These are phyloP conservation scores for Fusarium camptoceras DNA, from an alignment of 2,329 filamentous ascomycete species.

Conservation along the genomic window DNA sequence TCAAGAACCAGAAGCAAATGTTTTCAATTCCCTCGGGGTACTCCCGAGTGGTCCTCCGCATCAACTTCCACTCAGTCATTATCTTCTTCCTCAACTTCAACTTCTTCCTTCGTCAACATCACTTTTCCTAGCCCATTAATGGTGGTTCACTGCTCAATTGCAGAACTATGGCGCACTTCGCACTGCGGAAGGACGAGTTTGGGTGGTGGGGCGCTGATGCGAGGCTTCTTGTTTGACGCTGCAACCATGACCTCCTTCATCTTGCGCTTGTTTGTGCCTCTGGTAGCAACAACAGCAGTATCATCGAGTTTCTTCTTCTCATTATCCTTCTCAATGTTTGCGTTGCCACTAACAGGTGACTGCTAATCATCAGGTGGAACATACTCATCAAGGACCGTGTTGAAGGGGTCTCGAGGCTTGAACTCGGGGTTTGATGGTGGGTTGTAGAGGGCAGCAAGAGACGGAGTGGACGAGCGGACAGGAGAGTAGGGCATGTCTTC, in stretches of 20 bases:
- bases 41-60: background rate
- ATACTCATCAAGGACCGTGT: background rate
- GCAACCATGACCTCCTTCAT: background rate
- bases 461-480: background rate
- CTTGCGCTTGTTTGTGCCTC: conserved; percentile 19
- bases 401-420: background rate
- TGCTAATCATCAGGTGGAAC: conserved; percentile 4
- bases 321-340: background rate
- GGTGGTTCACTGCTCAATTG: background rate
- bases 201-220: background rate
- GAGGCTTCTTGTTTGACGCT: conserved; percentile 11
- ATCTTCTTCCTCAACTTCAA: background rate
- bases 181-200: conserved; percentile 3
- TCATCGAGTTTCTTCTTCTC: background rate
- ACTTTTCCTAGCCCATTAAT: background rate
- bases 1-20: background rate
- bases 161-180: background rate
- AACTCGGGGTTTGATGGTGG: background rate
- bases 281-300: background rate
- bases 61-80: background rate
- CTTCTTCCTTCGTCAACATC: background rate
- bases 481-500: conserved; percentile 7
- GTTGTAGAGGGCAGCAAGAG: background rate
- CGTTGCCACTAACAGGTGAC: background rate
- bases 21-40: background rate